phyloP scores from a whole-genome alignment of 179 eudicot species.

The Sideroxylon spinosum region DNA sequence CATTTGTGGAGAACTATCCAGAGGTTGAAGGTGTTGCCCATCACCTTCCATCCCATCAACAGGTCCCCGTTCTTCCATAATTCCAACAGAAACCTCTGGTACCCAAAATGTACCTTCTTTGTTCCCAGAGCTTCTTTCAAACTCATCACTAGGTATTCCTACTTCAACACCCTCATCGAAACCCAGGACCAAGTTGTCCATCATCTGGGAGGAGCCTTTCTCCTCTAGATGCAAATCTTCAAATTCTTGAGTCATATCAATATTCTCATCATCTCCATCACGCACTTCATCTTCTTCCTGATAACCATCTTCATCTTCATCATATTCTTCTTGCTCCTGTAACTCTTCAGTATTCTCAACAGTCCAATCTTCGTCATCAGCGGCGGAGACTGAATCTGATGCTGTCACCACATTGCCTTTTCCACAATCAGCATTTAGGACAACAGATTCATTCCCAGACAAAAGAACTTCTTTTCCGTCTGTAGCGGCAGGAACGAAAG shows the following conservation, averaged over 20 bases:
- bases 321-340: constrained; percentile 85
- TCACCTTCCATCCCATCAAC: constrained; percentile 34
- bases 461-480: constrained; percentile 36
- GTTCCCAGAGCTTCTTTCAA: constrained; percentile 42
- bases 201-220: constrained; percentile 33
- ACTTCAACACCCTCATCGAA: constrained; percentile 96
- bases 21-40: constrained; percentile 30
- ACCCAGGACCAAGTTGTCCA: constrained; percentile 78
- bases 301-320: constrained; percentile 54
- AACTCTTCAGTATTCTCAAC: constrained; percentile 52
- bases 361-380: constrained; percentile 87
- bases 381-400: constrained; percentile 46
- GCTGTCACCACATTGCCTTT: constrained; percentile 24
- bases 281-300: constrained; percentile 43
- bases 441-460: constrained; percentile 38
- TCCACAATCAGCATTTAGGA: constrained; percentile 28
- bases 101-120: constrained; percentile 33
- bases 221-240: constrained; percentile 54
- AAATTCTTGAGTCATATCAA: constrained; percentile 55
- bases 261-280: constrained; percentile 50
- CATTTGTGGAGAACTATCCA: constrained; percentile 25
- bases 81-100: constrained; percentile 34
- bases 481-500: constrained; percentile 32
- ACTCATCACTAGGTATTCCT: constrained; percentile 67
- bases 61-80: constrained; percentile 29